Evolutionary conservation across 2,329 filamentous ascomycete species (phyloP), one percentile per base, ranked within the genome.

Genomic region (Phaeosphaeria sp.): DNA sequence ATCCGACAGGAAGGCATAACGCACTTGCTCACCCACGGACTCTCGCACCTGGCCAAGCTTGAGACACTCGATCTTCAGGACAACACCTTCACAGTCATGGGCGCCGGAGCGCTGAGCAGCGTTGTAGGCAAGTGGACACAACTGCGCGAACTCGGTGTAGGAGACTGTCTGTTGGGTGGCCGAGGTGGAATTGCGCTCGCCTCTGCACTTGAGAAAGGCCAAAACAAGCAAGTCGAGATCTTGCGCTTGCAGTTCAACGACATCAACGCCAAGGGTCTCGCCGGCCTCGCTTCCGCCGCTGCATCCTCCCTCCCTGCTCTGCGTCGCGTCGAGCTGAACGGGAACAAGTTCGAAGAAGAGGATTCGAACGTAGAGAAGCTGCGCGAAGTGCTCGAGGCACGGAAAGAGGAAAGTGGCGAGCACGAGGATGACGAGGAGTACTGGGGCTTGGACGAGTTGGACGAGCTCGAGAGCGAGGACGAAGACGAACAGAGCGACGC

Each of bases 171-270:
- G 48, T 84, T 99, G 49, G 87, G 90, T 56, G 86, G 87, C 43
- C 90, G 91, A 72, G 95, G 95, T 46, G 89, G 89, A 58, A 79
- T 91, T 17, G 81, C 90, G 58, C 83, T 99, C 15, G 90, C 89
- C 17, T 80, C 88, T 53, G 90, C 92, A 20, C 84, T 99, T 44
- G 84, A 84, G 3, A 84, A 88, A 72, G 93, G 92, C 43, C 85
- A 88, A 64, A 97, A 97, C 77, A 81, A 82, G 72, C 90, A 91
- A 74, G 83, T 99, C 21, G 87, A 96, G 81, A 88, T 88, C 10
- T 81, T 99, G 67, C 87, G 92, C 64, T 80, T 98, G 69, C 92
- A 97, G 76, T 98, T 90, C 83, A 98, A 98, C 80, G 95, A 99
- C 66, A 95, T 99, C 73, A 93, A 91, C 42, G 83, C 89, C 0